Evolutionary conservation across 129 eudicot species (phyloP).

Genomic region (Mikania micrantha): DNA sequence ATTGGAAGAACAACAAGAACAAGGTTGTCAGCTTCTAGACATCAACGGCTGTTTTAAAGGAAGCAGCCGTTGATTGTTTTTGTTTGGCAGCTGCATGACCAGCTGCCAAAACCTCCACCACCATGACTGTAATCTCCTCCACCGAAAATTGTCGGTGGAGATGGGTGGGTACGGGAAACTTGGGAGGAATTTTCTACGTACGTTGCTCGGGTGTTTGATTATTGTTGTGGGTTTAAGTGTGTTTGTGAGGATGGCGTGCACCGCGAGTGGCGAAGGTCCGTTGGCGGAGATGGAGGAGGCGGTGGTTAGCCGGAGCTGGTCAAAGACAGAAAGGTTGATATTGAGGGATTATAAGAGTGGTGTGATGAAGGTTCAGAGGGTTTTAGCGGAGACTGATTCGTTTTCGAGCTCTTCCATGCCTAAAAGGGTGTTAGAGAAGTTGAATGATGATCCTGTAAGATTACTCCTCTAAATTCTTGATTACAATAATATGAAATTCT

Average conservation of each 20-base stretch:
- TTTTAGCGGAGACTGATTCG: constrained; percentile 39
- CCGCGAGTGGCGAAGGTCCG: constrained; percentile 10
- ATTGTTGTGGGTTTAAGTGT: constrained; percentile 41
- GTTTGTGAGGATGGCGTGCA: constrained; percentile 37
- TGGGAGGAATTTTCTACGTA: constrained; percentile 36
- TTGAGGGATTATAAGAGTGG: constrained; percentile 37
- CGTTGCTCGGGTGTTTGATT: constrained; percentile 35
- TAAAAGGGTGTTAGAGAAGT: constrained; percentile 43
- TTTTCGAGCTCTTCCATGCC: constrained; percentile 31
- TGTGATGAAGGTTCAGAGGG: constrained; percentile 38
- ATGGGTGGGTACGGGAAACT: constrained; percentile 18
- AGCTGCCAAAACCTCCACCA: constrained; percentile 12
- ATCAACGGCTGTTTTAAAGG: constrained; percentile 10
- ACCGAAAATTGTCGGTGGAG: constrained; percentile 30
- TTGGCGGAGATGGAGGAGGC: constrained; percentile 27
- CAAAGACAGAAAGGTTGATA: constrained; percentile 34
- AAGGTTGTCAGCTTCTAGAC: background rate
- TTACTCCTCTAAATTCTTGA: background rate
- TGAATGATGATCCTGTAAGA: constrained; percentile 42
- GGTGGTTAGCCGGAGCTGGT: constrained; percentile 13
- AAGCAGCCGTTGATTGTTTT: constrained; percentile 24
- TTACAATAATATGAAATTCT: no score
- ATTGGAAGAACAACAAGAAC: background rate
- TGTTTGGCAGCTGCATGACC: background rate
- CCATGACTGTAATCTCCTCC: background rate